A percentile compares a stretch with the other conserved stretches of the same genome.
phyloP scores from a whole-genome alignment of 1,139 yeast genomes.

The Yamadazyma membranifaciens region DNA sequence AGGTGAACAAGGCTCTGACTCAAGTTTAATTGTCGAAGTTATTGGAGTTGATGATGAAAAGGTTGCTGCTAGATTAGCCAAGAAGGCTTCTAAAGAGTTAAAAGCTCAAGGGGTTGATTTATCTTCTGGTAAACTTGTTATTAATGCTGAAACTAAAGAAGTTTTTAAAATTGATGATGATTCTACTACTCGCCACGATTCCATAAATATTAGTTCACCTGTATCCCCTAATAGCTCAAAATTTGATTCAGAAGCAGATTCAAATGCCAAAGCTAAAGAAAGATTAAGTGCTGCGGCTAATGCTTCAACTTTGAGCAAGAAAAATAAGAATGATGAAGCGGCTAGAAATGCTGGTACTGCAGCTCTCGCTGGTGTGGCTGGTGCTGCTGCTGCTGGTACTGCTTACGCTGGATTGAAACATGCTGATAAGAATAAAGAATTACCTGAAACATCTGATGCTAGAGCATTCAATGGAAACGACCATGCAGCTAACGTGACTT shows the following conservation, averaged over 20 bases:
- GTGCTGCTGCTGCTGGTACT: slow-evolving; percentile 15
- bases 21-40: slow-evolving; percentile 34
- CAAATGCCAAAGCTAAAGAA: slow-evolving; percentile 9
- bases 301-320: slow-evolving; percentile 1
- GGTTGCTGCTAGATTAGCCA: slow-evolving; percentile 35
- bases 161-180: slow-evolving; percentile 25
- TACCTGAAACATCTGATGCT: not conserved
- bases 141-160: slow-evolving; percentile 35
- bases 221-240: slow-evolving; percentile 4
- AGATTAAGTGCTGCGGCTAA: slow-evolving; percentile 13
- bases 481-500: not conserved
- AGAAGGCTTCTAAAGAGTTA: slow-evolving; percentile 34
- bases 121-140: slow-evolving; percentile 33
- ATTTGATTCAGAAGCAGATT: slow-evolving; percentile 3
- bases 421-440: slow-evolving; percentile 2
- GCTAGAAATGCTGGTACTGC: not conserved
- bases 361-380: slow-evolving; percentile 9
- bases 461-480: not conserved
- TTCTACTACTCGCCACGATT: not conserved
- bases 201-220: slow-evolving; percentile 6
- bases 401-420: slow-evolving; percentile 13
- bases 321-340: not conserved
- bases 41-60: slow-evolving; percentile 35
- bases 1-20: slow-evolving; percentile 9
- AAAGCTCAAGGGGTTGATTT: slow-evolving; percentile 36